A percentile compares a stretch with the other conserved stretches of the same genome.
phyloP scores from a whole-genome alignment of 192 early-diverging fungal species.

The Rhizophagus sp. region DNA sequence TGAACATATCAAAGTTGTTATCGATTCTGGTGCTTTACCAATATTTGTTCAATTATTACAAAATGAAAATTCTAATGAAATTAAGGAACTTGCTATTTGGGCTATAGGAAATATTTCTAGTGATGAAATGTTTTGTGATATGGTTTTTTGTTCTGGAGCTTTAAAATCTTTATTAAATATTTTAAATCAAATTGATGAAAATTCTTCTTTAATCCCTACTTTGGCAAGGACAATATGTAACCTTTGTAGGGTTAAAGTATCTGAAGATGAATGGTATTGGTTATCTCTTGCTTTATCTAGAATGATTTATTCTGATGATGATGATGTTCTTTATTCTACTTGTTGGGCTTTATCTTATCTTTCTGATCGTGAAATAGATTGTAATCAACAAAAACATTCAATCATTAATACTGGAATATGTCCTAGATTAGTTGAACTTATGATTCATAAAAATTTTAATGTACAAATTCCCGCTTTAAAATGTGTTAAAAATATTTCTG shows the following conservation, averaged over 20 bases:
- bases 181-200: conserved; percentile 35
- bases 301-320: conserved; percentile 67
- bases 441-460: conserved; percentile 54
- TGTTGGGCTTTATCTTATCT: conserved; percentile 85
- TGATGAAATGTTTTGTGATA: conserved; percentile 48
- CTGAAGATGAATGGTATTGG: conserved; percentile 73
- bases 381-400: conserved; percentile 61
- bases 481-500: conserved; percentile 79
- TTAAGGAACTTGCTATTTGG: conserved; percentile 54
- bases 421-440: conserved; percentile 68
- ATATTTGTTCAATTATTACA: conserved; percentile 45
- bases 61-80: conserved; percentile 29
- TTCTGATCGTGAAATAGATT: conserved; percentile 70
- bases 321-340: conserved; percentile 76
- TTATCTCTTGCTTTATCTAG: conserved; percentile 49
- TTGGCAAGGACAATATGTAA: conserved; percentile 82
- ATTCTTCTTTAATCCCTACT: conserved; percentile 70
- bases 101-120: conserved; percentile 58
- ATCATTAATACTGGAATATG: conserved; percentile 78
- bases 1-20: conserved; percentile 46
- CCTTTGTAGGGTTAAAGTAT: conserved; percentile 75
- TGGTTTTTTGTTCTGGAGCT: conserved; percentile 39
- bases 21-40: conserved; percentile 50
- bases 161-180: conserved; percentile 38
- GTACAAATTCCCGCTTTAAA: conserved; percentile 78